Evolutionary conservation across 2,329 filamentous ascomycete genomes (phyloP), one percentile per base, ranked within the genome.

Genomic region (Penicillium capsulatum): DNA sequence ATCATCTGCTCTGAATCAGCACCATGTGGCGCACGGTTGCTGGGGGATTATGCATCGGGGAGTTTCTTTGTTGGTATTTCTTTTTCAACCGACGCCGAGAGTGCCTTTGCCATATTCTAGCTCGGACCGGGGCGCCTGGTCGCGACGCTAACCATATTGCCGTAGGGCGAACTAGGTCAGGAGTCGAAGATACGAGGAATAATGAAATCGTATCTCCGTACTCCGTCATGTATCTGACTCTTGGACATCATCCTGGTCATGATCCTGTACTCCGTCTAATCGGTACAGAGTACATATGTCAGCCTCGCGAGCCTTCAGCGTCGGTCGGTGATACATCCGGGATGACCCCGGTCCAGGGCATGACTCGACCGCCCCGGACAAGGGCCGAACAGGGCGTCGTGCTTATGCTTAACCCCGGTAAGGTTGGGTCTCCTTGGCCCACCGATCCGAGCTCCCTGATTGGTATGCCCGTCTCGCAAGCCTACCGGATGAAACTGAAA

Each of bases 371-470:
- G n/a, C n/a, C 45, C 33, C 57, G 51, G 54, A 52, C 50, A 54
- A 38, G 43, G 50, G 33, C 48, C 51, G 45, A 54, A 47, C 44
- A 44, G 19, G n/a, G 42, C 50, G 40, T 40, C 42, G 36, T 50
- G 51, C 52, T 55, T 63, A 63, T 61, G 59, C 59, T 63, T 63
- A 63, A 63, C 59, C 55, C 58, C 52, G 59, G 55, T 61, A 63
- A 63, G 59, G 59, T 63, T 63, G 56, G 59, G 42, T 43, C 44
- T 42, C 45, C 51, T 55, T 54, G 44, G 37, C 42, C 40, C 44
- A 51, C 47, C 45, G 48, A 54, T 53, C 51, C 46, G 52, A 38
- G 36, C 16, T 34, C 33, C 34, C 44, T 54, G 39, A 53, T 49
- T 53, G 49, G 47, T 33, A 40, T n/a, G n/a, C n/a, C n/a, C n/a